A percentile compares a stretch with the other conserved stretches of the same genome.
phyloP scores from a whole-genome alignment of 2,329 filamentous ascomycete genomes.

The Proliferodiscus dingleyae region DNA sequence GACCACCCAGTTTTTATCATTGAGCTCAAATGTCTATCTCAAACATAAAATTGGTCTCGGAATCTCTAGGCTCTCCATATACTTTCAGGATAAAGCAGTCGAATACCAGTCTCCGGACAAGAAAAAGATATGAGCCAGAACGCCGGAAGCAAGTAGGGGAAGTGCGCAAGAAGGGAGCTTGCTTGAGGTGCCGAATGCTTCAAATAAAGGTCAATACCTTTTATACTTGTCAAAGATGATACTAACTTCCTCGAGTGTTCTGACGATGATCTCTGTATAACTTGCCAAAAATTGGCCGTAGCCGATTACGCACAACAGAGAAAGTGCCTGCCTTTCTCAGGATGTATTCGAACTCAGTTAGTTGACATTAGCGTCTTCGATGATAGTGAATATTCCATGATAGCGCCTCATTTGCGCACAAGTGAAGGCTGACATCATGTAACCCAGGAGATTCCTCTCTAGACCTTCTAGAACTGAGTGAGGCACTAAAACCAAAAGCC shows the following conservation, averaged over 20 bases:
- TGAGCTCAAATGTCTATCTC: too few species aligned
- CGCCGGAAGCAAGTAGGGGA: conserved; percentile 5
- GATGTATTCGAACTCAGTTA: conserved; percentile 5
- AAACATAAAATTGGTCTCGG: too few species aligned
- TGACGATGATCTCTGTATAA: conserved; percentile 2
- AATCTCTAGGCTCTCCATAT: too few species aligned
- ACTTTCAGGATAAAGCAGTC: too few species aligned
- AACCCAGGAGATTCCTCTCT: not conserved
- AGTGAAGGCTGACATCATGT: too few species aligned
- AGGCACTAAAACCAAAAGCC: not conserved
- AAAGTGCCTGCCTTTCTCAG: conserved; percentile 5
- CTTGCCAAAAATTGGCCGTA: conserved; percentile 2
- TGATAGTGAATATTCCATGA: too few species aligned
- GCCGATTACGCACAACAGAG: conserved; percentile 1
- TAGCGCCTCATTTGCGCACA: too few species aligned
- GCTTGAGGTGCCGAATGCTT: conserved; percentile 7
- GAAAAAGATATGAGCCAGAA: conserved; percentile 1
- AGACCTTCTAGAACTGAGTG: not conserved
- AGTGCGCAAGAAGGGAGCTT: conserved; percentile 5
- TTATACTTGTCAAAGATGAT: not conserved
- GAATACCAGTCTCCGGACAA: not conserved
- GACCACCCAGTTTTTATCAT: too few species aligned
- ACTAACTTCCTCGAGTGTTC: conserved; percentile 3
- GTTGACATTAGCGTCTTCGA: conserved; percentile 1
- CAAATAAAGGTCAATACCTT: conserved; percentile 2